Evolutionary conservation across 2,329 filamentous ascomycete species (phyloP), one percentile per base, ranked within the genome.

Genomic region (Xylaria sp.): DNA sequence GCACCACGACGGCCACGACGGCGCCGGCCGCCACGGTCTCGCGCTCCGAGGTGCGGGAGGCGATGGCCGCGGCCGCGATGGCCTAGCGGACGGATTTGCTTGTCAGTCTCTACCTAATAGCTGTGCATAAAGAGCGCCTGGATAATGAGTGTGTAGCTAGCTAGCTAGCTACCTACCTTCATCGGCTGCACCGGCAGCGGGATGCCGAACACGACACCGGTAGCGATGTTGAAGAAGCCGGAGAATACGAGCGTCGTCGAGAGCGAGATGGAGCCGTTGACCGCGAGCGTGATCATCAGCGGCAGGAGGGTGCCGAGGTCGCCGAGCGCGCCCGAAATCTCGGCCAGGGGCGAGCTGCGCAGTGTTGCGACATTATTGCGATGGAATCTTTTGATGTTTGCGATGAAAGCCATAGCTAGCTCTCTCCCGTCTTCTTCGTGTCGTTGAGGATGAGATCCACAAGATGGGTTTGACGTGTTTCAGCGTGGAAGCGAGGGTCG

Each of bases 141-240:
- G 9, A 4, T 34, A 4, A 9, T 39, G 42, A 19, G 20, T 13
- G 19, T 26, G 20, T 17, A n/a, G n/a, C n/a, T n/a, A n/a, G n/a
- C n/a, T n/a, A n/a, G n/a, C 2, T 38, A 41, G 26, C 16, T 7
- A 39, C 52, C 26, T 63, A 82, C 82, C 76, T 87, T 87, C 84
- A 87, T 87, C n/a, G 92, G 92, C 74, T 97, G 92, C 0, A 97
- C 92, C 0, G 92, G 92, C 2, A 97, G 75, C 2, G 93, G 93
- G 39, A 97, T 88, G 6, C 93, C 93, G 66, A 97, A 97, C 26
- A 87, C 73, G 1, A 87, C 68, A 17, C 93, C 94, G 0, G 92
- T 96, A 11, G 89, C 66, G 50, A 97, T 84, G 66, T 97, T 97
- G 72, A 89, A 93, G 8, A 92, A 67, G 1, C 94, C 94, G 0